These are phyloP conservation scores for Botrytis medusae DNA, from an alignment of 2,329 filamentous ascomycete species.

Conservation along the genomic window DNA sequence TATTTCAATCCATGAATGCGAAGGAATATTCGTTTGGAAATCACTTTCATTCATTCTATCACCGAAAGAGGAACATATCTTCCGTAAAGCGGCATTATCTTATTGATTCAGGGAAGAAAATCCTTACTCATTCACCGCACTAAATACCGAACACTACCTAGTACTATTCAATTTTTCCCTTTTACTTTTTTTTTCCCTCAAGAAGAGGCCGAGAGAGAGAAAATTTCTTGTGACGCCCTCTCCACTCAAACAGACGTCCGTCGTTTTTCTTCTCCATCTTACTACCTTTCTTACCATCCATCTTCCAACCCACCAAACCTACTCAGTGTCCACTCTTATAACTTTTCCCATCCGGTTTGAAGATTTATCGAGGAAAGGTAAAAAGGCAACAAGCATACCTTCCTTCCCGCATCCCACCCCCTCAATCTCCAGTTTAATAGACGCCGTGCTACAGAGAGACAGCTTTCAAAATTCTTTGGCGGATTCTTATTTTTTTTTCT, in stretches of 20 bases:
- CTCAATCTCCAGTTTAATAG: conserved; percentile 23
- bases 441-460: conserved; percentile 18
- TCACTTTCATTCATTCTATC: neutral
- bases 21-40: neutral
- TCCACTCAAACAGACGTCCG: conserved; percentile 12
- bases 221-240: conserved; percentile 12
- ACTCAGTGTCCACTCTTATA: conserved; percentile 8
- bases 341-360: conserved; percentile 1
- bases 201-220: neutral
- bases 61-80: neutral
- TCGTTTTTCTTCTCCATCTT: conserved; percentile 6
- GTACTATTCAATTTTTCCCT: conserved; percentile 11
- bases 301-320: neutral
- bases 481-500: conserved; percentile 12
- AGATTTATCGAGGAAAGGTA: conserved; percentile 10
- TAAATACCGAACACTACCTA: conserved; percentile 11
- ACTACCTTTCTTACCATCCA: conserved; percentile 8
- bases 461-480: conserved; percentile 5
- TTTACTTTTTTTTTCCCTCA: conserved; percentile 14
- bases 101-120: conserved; percentile 11
- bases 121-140: conserved; percentile 18
- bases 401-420: conserved; percentile 16
- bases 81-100: conserved; percentile 8
- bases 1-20: conserved; percentile 10
- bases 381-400: conserved; percentile 18